Evolutionary conservation across 129 eudicot species (phyloP).

Genomic region (Tagetes erecta): DNA sequence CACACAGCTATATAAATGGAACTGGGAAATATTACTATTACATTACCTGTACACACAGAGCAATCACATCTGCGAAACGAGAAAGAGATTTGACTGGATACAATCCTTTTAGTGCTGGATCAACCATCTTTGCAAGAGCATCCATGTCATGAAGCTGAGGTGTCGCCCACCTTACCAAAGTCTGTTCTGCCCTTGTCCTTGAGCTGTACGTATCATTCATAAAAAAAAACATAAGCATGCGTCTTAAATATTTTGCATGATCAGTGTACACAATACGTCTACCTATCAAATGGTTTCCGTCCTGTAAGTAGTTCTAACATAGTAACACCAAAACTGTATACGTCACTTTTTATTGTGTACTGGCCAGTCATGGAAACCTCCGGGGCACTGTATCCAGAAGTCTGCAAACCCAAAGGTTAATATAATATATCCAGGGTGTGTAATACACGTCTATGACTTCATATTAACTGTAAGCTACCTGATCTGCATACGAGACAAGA

Average conservation of each 20-base stretch:
- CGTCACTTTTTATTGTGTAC: constrained; percentile 61
- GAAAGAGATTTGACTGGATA: constrained; percentile 82
- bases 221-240: background rate
- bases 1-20: background rate
- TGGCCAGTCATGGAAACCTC: constrained; percentile 54
- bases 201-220: constrained; percentile 34
- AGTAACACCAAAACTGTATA: constrained; percentile 70
- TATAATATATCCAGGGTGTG: background rate
- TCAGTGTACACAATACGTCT: background rate
- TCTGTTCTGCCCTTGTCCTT: constrained; percentile 62
- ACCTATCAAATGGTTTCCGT: constrained; percentile 70
- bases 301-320: constrained; percentile 75
- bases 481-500: constrained; percentile 77
- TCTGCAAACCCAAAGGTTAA: constrained; percentile 23
- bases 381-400: constrained; percentile 58
- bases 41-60: constrained; percentile 60
- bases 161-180: constrained; percentile 68
- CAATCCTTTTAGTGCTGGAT: constrained; percentile 68
- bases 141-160: constrained; percentile 89
- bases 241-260: background rate
- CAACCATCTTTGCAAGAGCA: constrained; percentile 76
- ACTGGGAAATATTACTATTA: background rate
- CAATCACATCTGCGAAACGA: constrained; percentile 69
- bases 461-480: constrained; percentile 44
- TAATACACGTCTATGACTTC: background rate